Percentiles rank a stretch among this genome's conserved stretches.
Evolutionary conservation across 192 early-diverging fungal species (phyloP).

Genomic region (Coemansia sp.): DNA sequence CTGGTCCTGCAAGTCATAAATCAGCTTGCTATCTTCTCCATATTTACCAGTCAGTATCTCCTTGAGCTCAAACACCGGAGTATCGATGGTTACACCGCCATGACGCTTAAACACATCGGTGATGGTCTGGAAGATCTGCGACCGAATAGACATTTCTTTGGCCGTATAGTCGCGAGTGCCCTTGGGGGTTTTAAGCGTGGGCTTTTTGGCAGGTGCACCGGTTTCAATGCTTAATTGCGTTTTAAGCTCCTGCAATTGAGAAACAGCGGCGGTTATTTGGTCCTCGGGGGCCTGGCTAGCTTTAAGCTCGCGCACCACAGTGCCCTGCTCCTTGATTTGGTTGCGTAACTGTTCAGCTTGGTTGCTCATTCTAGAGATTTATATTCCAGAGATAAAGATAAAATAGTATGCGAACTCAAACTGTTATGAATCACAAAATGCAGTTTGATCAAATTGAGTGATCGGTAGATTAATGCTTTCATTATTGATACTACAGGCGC

Average conservation of each 20-base stretch:
- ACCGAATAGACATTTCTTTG: constrained; percentile 96
- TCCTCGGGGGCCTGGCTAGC: constrained; percentile 58
- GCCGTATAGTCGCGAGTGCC: constrained; percentile 94
- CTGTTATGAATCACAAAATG: no score
- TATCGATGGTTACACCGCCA: constrained; percentile 97
- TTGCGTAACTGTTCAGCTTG: constrained; percentile 29
- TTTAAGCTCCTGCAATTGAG: constrained; percentile 60
- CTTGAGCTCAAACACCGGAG: constrained; percentile 97
- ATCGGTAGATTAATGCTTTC: no score
- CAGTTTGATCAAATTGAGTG: no score
- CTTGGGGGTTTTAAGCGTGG: constrained; percentile 77
- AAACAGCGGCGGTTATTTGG: constrained; percentile 59
- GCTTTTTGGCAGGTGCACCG: constrained; percentile 38
- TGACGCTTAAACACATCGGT: constrained; percentile 88
- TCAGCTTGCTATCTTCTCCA: constrained; percentile 97
- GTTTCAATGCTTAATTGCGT: constrained; percentile 55
- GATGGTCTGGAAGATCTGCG: constrained; percentile 88
- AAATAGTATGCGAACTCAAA: no score
- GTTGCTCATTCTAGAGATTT: constrained; percentile 24
- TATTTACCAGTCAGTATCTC: constrained; percentile 97
- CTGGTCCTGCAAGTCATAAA: constrained; percentile 96
- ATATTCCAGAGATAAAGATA: no score
- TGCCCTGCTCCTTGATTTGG: constrained; percentile 62
- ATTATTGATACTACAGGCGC: no score
- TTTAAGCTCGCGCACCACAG: constrained; percentile 63